Evolutionary conservation across 2,329 filamentous ascomycete genomes (phyloP), one percentile per base, ranked within the genome.

Genomic region (Pochonia chlamydosporia): DNA sequence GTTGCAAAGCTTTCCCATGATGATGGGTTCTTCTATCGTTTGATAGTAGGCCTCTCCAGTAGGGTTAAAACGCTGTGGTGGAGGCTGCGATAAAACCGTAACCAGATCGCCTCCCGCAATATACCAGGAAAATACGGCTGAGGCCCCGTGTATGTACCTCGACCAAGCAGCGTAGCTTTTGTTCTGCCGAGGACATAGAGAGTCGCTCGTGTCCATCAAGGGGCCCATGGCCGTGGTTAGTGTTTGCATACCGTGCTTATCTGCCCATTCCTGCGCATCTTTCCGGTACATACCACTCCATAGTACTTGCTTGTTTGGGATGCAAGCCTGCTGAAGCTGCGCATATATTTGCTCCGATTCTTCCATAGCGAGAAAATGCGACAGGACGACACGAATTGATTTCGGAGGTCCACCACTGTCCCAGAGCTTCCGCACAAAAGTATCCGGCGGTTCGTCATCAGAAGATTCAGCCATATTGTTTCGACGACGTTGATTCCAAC

Each of bases 131-230:
- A 57, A 58, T 4, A 58, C 16, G 1, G 46, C 49, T 3, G 55
- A 57, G 1, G 56, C 55, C 2, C 55, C 55, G 33, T 52, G 46
- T 7, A 58, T 52, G n/a, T 51, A 56, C n/a, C 1, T 36, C 20
- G 7, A 8, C 2, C 33, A 20, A 1, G n/a, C 1, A 20, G 11
- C 7, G 2, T 7, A n/a, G 16, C 8, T 7, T 20, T 36, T 20
- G 4, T 20, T 8, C 16, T 18, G 33, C n/a, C 33, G 3, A 36
- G 33, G 33, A 18, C 3, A 36, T 11, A 18, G 3, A n/a, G 16
- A 8, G n/a, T 8, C 16, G 20, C 36, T 31, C 13, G 35, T 28
- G 18, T 51, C 13, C 3, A 53, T 42, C 5, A 56, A 36, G 5
- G 49, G 50, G 11, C 56, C 55, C 28, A 58, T 51, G 0, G 52